A percentile compares a stretch with the other conserved stretches of the same genome.
Conservation (phyloP, 1,284 basidiomycete species). For the Malassezia furfur region DNA sequence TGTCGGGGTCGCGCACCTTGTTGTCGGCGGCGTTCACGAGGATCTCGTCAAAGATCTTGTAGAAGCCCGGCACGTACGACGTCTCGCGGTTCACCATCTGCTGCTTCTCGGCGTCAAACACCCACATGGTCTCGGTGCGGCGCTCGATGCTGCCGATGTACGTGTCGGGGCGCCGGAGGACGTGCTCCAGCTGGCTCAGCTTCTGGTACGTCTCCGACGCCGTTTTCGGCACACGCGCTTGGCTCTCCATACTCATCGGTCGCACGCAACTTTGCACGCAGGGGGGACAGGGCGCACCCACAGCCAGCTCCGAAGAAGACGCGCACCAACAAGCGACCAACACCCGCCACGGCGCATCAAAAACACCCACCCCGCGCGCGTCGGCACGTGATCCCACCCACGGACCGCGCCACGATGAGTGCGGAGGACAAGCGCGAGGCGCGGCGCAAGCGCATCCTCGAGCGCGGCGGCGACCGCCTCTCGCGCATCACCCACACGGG, state of each 20-base stretch:
- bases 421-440: conserved; percentile 38
- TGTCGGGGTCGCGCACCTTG: conserved; percentile 58
- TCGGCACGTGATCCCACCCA: conserved; percentile 2
- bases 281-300: neutral
- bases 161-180: conserved; percentile 89
- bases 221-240: conserved; percentile 56
- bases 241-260: neutral
- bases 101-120: conserved; percentile 37
- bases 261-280: neutral
- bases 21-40: conserved; percentile 98
- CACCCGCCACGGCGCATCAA: conserved; percentile 9
- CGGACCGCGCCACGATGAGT: neutral
- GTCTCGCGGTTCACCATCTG: conserved; percentile 56
- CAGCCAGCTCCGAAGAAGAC: neutral
- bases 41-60: conserved; percentile 99
- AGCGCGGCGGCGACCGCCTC: conserved; percentile 38
- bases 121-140: conserved; percentile 46
- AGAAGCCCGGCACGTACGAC: conserved; percentile 91
- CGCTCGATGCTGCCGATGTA: conserved; percentile 63
- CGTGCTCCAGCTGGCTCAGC: conserved; percentile 93
- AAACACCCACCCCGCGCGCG: neutral
- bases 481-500: conserved; percentile 45
- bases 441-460: conserved; percentile 42
- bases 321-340: neutral
- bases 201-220: conserved; percentile 88